Evolutionary conservation across 176 grass and related monocot species (phyloP), one percentile per base, ranked within the genome.

Genomic region (Guadua angustifolia): DNA sequence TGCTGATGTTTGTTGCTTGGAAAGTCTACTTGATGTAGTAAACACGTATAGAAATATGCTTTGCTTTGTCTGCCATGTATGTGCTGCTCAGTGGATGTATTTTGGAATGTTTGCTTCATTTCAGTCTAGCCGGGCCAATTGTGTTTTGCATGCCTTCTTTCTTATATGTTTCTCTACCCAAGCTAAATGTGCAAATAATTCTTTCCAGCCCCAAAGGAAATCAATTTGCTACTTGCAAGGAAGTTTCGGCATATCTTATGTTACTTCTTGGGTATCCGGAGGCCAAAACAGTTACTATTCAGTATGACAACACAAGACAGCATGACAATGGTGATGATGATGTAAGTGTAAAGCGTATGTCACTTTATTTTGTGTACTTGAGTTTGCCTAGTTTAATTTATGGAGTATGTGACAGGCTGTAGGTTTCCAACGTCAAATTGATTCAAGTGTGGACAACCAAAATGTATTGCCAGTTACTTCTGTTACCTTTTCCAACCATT

Each of bases 231-330:
- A 92, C 89, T 56, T 99, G 93, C 84, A 94, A 92, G 70, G 93
- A 99, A 72, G 90, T 96, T 79, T 92, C 97, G 49, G 79, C 84
- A 19, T 94, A 99, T 71, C 87, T 99, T 76, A 89, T 92, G 90
- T 88, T 89, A 77, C 86, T 99, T 84, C 78, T 99, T 91, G 93
- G 97, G 82, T 93, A 91, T 93, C 93, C 86, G 67, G 77, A 79
- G 81, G 17, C 49, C 35, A 72, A 46, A 79, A 35, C 45, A 24
- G 50, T 79, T 69, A 58, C 84, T 88, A 59, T 81, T 88, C 73
- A 89, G 59, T 66, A 79, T 80, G 39, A 84, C 73, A 79, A 26
- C 11, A 72, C 58, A 73, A 71, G 24, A 87, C 46, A 81, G 15
- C 81, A 72, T 73, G 66, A 68, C 2, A 58, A 53, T 86, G 88